Conservation (phyloP, 495 filamentous ascomycete species). For the Neurospora tetrasperma region DNA sequence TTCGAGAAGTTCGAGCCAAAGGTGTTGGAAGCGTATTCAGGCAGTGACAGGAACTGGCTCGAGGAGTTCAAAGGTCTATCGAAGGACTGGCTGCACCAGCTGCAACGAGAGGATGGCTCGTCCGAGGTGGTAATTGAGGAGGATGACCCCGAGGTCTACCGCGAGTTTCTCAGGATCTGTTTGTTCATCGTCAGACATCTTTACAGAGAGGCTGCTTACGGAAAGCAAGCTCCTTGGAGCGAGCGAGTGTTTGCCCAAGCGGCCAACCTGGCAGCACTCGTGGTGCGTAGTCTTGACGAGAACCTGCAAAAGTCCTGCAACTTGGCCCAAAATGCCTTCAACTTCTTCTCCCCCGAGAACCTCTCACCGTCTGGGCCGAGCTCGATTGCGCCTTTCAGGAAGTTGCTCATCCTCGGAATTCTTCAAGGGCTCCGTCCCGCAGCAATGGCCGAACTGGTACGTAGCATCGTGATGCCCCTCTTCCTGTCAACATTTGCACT, state of each 20-base stretch:
- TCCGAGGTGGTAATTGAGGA: constrained; percentile 2
- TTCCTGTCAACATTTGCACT: not conserved
- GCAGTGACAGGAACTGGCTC: constrained; percentile 14
- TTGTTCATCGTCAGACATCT: constrained; percentile 15
- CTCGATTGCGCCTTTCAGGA: not conserved
- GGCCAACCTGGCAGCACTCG: constrained; percentile 20
- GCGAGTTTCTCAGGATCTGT: constrained; percentile 16
- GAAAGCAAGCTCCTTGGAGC: constrained; percentile 10
- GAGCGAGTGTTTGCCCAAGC: constrained; percentile 17
- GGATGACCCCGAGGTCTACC: constrained; percentile 16
- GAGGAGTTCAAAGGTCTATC: constrained; percentile 12
- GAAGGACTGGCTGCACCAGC: constrained; percentile 12
- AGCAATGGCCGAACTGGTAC: constrained; percentile 26
- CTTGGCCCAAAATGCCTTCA: constrained; percentile 23
- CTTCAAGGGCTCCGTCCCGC: constrained; percentile 33
- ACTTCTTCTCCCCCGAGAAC: constrained; percentile 16
- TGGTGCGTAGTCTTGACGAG: constrained; percentile 18
- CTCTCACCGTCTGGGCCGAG: not conserved
- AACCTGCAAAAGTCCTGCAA: constrained; percentile 17
- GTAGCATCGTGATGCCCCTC: constrained; percentile 9
- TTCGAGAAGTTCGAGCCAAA: constrained; percentile 8
- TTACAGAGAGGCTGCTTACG: constrained; percentile 11
- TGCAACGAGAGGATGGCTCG: not conserved
- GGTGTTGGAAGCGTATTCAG: constrained; percentile 3
- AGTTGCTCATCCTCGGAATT: constrained; percentile 30